phyloP scores from a whole-genome alignment of 305 asterid genomes.

The Andrographis paniculata region DNA sequence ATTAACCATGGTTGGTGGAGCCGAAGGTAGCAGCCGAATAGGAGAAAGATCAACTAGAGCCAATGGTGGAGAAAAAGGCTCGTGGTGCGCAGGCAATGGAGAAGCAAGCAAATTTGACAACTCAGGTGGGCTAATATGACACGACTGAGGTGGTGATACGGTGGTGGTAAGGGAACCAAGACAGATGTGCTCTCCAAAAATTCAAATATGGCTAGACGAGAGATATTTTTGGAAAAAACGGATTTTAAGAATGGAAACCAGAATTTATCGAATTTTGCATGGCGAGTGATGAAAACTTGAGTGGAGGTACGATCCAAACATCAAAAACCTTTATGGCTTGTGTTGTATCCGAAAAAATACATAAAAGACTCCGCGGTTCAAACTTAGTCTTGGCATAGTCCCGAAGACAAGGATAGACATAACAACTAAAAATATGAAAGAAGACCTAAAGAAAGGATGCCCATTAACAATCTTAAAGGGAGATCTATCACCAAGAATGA shows the following conservation, averaged over 20 bases:
- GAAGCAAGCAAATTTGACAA: too few relatives aligned
- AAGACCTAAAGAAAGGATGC: neutral
- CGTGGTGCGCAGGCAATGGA: neutral
- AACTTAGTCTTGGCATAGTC: neutral
- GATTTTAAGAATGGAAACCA: neutral
- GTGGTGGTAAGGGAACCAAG: neutral
- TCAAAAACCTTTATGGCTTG: neutral
- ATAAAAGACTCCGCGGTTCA: neutral
- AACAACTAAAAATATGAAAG: neutral
- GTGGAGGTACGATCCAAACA: neutral
- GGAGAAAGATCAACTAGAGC: neutral
- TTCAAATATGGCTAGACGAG: neutral
- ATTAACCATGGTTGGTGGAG: too few relatives aligned
- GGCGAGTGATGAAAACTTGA: neutral
- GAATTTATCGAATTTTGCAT: neutral
- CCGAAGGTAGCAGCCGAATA: too few relatives aligned
- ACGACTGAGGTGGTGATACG: too few relatives aligned
- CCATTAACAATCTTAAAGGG: neutral
- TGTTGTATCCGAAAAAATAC: neutral
- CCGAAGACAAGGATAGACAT: conserved; percentile 1
- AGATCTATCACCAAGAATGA: neutral
- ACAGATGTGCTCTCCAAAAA: neutral
- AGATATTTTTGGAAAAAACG: neutral
- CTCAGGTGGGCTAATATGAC: too few relatives aligned
- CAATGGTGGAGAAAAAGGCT: neutral